A percentile compares a stretch with the other conserved stretches of the same genome.
Evolutionary conservation across 306 rosid genomes (phyloP).

Genomic region (Macrotyloma uniflorum): DNA sequence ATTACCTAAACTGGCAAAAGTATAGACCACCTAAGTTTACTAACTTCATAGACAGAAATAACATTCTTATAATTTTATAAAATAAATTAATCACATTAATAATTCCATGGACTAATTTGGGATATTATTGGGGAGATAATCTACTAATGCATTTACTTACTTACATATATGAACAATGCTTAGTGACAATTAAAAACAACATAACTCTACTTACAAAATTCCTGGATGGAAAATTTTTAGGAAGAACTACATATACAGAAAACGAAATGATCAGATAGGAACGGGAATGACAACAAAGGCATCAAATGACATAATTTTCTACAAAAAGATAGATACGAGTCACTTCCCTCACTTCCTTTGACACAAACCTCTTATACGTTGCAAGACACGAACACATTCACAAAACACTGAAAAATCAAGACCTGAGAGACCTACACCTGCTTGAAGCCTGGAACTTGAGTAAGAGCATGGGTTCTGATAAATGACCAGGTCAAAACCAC

Average conservation of each 20-base stretch:
- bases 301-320: not conserved
- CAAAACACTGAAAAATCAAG: constrained; percentile 67
- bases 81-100: not conserved
- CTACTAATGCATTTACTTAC: not conserved
- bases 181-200: not conserved
- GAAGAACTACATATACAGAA: constrained; percentile 3
- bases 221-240: constrained; percentile 9
- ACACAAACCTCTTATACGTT: constrained; percentile 61
- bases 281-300: not conserved
- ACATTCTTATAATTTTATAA: not conserved
- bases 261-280: not conserved
- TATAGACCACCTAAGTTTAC: too few relatives aligned
- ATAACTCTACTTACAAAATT: not conserved
- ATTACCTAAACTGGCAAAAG: too few relatives aligned
- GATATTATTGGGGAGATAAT: not conserved
- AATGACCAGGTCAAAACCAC: constrained; percentile 71
- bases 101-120: not conserved
- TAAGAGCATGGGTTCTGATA: constrained; percentile 70
- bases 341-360: constrained; percentile 49
- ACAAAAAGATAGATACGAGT: not conserved
- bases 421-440: constrained; percentile 40
- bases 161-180: not conserved
- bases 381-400: constrained; percentile 82
- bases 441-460: constrained; percentile 37
- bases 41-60: not conserved